These are phyloP conservation scores for Coelastrella sp. DNA, from an alignment of 139 green algal species.

Conservation along the genomic window DNA sequence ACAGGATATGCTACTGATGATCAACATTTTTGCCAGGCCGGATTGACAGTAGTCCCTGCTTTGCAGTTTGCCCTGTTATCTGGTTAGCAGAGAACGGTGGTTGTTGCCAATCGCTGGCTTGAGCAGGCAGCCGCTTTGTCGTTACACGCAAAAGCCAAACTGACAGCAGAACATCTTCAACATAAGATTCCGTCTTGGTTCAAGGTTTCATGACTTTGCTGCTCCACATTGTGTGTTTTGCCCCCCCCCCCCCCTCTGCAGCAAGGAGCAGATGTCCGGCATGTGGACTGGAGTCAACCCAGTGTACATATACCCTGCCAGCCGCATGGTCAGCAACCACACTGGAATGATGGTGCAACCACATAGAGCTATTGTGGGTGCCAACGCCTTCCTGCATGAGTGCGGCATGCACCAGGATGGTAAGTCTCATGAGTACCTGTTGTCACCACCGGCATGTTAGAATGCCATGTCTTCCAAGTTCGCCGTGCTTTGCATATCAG, in stretches of 20 bases:
- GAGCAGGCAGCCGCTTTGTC: too few relatives aligned
- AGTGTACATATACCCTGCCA: slow-evolving; percentile 88
- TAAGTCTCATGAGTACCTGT: neutral
- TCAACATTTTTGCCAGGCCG: too few relatives aligned
- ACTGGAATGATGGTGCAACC: slow-evolving; percentile 90
- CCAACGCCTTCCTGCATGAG: slow-evolving; percentile 98
- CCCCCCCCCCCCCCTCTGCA: neutral
- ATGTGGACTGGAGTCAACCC: slow-evolving; percentile 92
- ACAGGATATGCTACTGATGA: too few relatives aligned
- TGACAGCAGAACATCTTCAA: too few relatives aligned
- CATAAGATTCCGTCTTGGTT: too few relatives aligned
- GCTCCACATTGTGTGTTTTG: neutral
- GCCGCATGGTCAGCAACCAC: slow-evolving; percentile 95
- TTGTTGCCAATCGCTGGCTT: too few relatives aligned
- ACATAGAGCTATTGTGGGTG: slow-evolving; percentile 99
- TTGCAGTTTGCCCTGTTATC: too few relatives aligned
- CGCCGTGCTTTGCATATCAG: too few relatives aligned
- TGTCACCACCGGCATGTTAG: neutral
- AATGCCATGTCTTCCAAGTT: too few relatives aligned
- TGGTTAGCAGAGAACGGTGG: too few relatives aligned
- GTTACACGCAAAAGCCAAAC: too few relatives aligned
- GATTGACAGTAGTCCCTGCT: too few relatives aligned
- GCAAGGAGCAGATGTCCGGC: slow-evolving; percentile 77
- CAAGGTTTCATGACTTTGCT: neutral
- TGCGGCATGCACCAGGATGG: slow-evolving; percentile 94